Conservation (phyloP, 2,329 filamentous ascomycete species). For the Daldinia sp. region DNA sequence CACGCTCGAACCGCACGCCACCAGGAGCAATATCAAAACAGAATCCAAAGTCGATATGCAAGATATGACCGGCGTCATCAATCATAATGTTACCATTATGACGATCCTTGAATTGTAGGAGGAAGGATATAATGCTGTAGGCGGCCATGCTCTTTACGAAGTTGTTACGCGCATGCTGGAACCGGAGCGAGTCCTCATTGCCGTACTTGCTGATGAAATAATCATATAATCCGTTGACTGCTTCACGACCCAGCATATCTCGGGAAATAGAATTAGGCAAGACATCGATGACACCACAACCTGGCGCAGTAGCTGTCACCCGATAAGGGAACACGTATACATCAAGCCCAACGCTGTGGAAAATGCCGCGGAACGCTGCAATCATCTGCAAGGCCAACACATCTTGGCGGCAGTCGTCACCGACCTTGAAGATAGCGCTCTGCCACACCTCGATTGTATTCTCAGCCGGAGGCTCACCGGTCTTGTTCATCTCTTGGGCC, state of each 20-base stretch:
- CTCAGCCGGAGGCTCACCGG: constrained; percentile 51
- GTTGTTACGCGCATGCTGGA: constrained; percentile 94
- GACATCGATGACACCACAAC: constrained; percentile 98
- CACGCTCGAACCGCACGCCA: constrained; percentile 96
- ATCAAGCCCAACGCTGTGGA: constrained; percentile 92
- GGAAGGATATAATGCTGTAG: constrained; percentile 95
- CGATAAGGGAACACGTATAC: constrained; percentile 98
- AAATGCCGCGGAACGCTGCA: constrained; percentile 95
- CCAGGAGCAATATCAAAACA: constrained; percentile 99
- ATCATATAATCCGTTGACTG: constrained; percentile 97
- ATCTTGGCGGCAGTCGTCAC: constrained; percentile 97
- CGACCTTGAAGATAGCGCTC: constrained; percentile 99
- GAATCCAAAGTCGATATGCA: constrained; percentile 99
- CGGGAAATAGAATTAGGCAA: constrained; percentile 97
- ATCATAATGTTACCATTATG: constrained; percentile 99
- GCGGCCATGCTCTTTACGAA: constrained; percentile 99
- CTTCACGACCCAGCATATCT: constrained; percentile 98
- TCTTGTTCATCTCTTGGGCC: constrained; percentile 61
- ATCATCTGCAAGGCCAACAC: constrained; percentile 98
- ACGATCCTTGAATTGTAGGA: constrained; percentile 98
- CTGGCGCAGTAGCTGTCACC: constrained; percentile 95
- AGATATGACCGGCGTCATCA: constrained; percentile 94
- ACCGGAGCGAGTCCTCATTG: constrained; percentile 92
- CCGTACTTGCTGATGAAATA: constrained; percentile 99
- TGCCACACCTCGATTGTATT: constrained; percentile 96